Evolutionary conservation across 2,329 filamentous ascomycete genomes (phyloP).

Genomic region (Chrysoporthe puriensis): DNA sequence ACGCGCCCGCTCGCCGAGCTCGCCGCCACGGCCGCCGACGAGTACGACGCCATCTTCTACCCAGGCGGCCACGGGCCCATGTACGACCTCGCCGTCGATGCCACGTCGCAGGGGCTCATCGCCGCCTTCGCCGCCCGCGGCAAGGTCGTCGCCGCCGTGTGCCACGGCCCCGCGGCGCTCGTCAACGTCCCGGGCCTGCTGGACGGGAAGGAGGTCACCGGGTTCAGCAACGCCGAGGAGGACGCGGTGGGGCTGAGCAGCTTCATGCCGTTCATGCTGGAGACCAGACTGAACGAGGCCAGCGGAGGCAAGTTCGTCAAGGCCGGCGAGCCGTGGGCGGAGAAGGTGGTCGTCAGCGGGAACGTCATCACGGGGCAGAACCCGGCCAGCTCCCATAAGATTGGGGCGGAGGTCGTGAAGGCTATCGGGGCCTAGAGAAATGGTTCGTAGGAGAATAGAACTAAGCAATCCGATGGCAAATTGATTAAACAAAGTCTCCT

Average conservation of each 20-base stretch:
- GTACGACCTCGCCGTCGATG: slow-evolving; percentile 66
- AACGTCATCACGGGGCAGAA: slow-evolving; percentile 63
- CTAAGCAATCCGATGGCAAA: background rate
- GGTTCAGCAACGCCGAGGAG: slow-evolving; percentile 63
- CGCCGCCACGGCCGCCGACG: slow-evolving; percentile 56
- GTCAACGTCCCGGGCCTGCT: slow-evolving; percentile 61
- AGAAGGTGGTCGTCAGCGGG: slow-evolving; percentile 55
- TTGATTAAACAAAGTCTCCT: background rate
- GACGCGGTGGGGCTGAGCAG: slow-evolving; percentile 44
- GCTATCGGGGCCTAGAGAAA: slow-evolving; percentile 38
- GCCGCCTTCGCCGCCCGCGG: slow-evolving; percentile 63
- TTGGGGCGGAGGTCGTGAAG: slow-evolving; percentile 57
- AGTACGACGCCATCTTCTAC: slow-evolving; percentile 64
- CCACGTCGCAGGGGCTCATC: slow-evolving; percentile 61
- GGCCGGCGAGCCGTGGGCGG: slow-evolving; percentile 53
- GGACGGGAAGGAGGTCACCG: slow-evolving; percentile 60
- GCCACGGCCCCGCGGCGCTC: slow-evolving; percentile 69
- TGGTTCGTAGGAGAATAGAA: background rate
- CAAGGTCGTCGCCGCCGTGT: slow-evolving; percentile 69
- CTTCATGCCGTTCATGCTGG: slow-evolving; percentile 63
- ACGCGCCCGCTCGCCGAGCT: slow-evolving; percentile 62
- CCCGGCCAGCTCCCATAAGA: slow-evolving; percentile 53
- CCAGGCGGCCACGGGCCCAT: slow-evolving; percentile 66
- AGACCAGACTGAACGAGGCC: slow-evolving; percentile 54
- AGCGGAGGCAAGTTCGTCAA: slow-evolving; percentile 60